Evolutionary conservation across 1,139 yeast genomes (phyloP).

Genomic region (Entelexis sorbosivorans): DNA sequence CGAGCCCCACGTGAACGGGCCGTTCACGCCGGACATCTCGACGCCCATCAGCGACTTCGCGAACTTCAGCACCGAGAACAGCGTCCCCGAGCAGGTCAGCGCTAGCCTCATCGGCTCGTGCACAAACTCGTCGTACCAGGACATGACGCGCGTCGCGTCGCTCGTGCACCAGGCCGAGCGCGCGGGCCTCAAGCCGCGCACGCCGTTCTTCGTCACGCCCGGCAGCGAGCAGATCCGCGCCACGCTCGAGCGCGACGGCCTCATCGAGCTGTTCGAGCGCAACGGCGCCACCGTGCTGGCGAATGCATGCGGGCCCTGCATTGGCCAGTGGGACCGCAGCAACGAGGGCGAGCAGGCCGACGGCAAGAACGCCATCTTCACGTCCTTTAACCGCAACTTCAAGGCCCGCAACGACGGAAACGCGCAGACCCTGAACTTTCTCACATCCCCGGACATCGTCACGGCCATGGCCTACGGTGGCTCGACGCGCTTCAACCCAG

Average conservation of each 20-base stretch:
- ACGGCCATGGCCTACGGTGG: conserved; percentile 96
- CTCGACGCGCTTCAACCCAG: conserved; percentile 76
- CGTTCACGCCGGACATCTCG: conserved; percentile 88
- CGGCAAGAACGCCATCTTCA: conserved; percentile 52
- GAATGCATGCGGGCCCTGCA: conserved; percentile 98
- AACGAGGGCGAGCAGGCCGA: conserved; percentile 42
- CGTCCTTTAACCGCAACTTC: conserved; percentile 94
- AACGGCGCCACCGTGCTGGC: conserved; percentile 88
- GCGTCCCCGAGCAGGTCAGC: conserved; percentile 71
- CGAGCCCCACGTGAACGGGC: conserved; percentile 90
- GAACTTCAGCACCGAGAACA: conserved; percentile 48
- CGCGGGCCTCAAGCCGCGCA: conserved; percentile 82
- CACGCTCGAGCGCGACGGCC: conserved; percentile 71
- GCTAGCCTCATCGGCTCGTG: conserved; percentile 97
- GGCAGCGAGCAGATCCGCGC: conserved; percentile 99
- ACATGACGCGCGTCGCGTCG: conserved; percentile 90
- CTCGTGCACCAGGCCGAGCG: conserved; percentile 72
- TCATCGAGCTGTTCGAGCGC: conserved; percentile 62
- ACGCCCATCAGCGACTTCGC: conserved; percentile 73
- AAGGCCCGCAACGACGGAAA: conserved; percentile 96
- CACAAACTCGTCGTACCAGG: conserved; percentile 95
- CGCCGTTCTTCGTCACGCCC: conserved; percentile 89
- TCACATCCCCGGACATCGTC: conserved; percentile 93
- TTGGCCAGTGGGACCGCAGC: conserved; percentile 94
- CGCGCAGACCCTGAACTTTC: conserved; percentile 90